Evolutionary conservation across 805 yeast species (phyloP).

Genomic region (Metschnikowia similis): DNA sequence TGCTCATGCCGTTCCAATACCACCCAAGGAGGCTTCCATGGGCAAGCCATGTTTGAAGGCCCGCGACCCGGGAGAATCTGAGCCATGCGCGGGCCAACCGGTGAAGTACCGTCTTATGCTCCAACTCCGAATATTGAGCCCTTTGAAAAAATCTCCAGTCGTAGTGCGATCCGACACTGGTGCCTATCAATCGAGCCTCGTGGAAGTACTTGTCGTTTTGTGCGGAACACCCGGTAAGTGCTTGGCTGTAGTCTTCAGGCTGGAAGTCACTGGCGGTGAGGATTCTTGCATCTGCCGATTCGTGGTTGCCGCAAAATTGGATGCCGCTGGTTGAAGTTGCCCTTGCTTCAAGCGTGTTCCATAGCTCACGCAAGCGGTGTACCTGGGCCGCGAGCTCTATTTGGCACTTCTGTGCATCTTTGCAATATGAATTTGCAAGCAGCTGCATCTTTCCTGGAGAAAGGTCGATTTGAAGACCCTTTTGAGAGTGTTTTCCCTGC

Average conservation of each 20-base stretch:
- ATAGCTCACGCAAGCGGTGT: background rate
- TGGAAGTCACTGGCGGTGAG: background rate
- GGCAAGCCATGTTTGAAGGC: slow-evolving; percentile 56
- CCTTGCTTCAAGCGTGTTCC: background rate
- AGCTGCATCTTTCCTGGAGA: background rate
- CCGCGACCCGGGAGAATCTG: slow-evolving; percentile 42
- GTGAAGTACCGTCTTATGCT: slow-evolving; percentile 32
- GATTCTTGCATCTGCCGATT: background rate
- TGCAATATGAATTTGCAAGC: background rate
- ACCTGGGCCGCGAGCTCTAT: background rate
- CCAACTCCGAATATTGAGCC: slow-evolving; percentile 21
- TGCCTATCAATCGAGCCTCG: slow-evolving; percentile 9
- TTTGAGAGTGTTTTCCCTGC: background rate
- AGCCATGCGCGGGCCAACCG: slow-evolving; percentile 50
- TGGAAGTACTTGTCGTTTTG: slow-evolving; percentile 11
- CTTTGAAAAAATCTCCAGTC: slow-evolving; percentile 21
- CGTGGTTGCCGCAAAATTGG: background rate
- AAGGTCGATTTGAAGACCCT: background rate
- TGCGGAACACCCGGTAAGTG: background rate
- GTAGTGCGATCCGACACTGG: slow-evolving; percentile 14
- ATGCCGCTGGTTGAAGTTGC: background rate
- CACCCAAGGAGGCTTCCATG: slow-evolving; percentile 64
- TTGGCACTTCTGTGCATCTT: background rate
- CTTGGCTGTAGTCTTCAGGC: background rate
- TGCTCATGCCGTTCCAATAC: slow-evolving; percentile 57